A percentile compares a stretch with the other conserved stretches of the same genome.
phyloP scores from a whole-genome alignment of 2,329 filamentous ascomycete species.

The Acrodontium crateriforme region DNA sequence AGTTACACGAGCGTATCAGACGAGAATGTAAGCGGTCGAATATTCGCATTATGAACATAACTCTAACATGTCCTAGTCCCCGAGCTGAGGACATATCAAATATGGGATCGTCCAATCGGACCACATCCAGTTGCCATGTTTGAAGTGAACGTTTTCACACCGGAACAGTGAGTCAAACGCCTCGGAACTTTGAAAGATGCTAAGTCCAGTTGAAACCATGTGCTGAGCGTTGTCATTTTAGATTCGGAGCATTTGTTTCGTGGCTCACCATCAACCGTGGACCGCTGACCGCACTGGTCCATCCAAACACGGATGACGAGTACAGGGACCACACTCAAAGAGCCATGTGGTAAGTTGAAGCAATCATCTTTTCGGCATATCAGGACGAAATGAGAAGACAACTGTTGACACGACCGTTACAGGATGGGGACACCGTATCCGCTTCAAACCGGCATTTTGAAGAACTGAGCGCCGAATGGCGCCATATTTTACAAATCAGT shows the following conservation, averaged over 20 bases:
- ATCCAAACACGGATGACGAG: slow-evolving; percentile 64
- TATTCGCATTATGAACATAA: neutral
- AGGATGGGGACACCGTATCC: no score
- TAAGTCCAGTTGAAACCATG: no score
- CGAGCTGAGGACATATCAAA: slow-evolving; percentile 65
- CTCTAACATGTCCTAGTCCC: slow-evolving; percentile 43
- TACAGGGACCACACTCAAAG: slow-evolving; percentile 50
- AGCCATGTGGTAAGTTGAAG: slow-evolving; percentile 49
- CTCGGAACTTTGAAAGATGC: no score
- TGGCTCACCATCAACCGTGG: slow-evolving; percentile 77
- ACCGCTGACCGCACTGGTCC: slow-evolving; percentile 62
- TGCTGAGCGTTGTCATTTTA: no score
- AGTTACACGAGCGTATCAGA: slow-evolving; percentile 65
- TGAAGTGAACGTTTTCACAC: slow-evolving; percentile 78
- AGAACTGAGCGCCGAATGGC: no score
- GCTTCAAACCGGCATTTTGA: no score
- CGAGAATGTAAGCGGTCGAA: slow-evolving; percentile 48
- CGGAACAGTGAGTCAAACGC: slow-evolving; percentile 28
- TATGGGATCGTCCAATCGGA: slow-evolving; percentile 66
- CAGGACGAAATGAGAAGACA: no score
- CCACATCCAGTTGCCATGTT: slow-evolving; percentile 83
- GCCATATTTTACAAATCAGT: no score
- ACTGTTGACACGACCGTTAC: no score
- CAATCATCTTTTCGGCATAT: no score
- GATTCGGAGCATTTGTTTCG: slow-evolving; percentile 78